Conservation (phyloP, 2,329 filamentous ascomycete genomes). For the Colletotrichum chrysophilum region DNA sequence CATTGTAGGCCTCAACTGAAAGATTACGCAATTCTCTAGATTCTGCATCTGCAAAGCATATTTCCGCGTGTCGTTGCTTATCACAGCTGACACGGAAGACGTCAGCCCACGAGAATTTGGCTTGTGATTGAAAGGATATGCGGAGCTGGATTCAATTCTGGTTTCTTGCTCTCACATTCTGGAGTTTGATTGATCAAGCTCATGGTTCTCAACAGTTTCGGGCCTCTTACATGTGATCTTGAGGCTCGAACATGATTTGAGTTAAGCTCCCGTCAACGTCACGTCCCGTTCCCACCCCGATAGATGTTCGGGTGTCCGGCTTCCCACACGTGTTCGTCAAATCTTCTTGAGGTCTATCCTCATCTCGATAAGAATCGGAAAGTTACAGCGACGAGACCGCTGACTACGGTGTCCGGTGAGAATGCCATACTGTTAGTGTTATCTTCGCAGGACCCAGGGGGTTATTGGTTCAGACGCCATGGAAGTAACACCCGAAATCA, state of each 20-base stretch:
- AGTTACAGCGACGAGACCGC: neutral
- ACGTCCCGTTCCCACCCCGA: neutral
- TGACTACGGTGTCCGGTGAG: accelerated
- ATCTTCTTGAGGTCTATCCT: neutral
- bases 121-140: neutral
- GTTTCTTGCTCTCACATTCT: neutral
- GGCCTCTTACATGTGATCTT: neutral
- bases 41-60: neutral
- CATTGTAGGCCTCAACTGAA: neutral
- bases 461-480: neutral
- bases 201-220: neutral
- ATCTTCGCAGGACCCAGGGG: neutral
- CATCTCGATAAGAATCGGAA: neutral
- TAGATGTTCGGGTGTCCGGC: neutral
- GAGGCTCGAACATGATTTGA: neutral
- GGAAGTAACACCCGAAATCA: neutral
- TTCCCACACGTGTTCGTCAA: neutral
- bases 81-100: neutral
- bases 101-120: neutral
- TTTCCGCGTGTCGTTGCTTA: neutral
- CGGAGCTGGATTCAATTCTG: neutral
- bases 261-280: neutral
- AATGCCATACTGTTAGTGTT: neutral
- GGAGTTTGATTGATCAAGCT: neutral
- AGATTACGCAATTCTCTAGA: neutral